Conservation (phyloP, 2,329 filamentous ascomycete genomes). For the Diplodia corticola region DNA sequence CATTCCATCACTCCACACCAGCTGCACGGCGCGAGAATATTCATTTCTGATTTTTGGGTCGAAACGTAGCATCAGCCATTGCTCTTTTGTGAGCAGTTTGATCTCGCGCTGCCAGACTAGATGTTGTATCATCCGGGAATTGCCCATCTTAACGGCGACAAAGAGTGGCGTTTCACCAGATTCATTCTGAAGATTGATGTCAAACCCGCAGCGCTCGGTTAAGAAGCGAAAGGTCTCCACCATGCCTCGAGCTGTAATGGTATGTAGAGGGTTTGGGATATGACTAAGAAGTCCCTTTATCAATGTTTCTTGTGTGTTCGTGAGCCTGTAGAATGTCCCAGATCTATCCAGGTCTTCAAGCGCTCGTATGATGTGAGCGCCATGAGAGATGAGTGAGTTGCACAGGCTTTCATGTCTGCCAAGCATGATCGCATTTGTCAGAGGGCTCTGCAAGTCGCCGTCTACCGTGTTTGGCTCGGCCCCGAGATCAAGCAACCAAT, state of each 20-base stretch:
- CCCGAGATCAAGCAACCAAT: not conserved
- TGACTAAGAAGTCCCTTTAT: not conserved
- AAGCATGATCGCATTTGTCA: not conserved
- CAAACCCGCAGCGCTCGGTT: not conserved
- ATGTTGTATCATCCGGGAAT: not conserved
- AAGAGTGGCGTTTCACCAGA: not conserved
- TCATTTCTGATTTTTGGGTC: not conserved
- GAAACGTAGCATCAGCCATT: not conserved
- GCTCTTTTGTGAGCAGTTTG: not conserved
- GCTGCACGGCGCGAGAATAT: too few relatives aligned
- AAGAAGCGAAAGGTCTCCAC: not conserved
- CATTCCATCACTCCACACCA: too few relatives aligned
- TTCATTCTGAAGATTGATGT: not conserved
- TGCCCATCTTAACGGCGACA: not conserved
- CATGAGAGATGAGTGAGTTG: not conserved
- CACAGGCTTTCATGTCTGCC: not conserved
- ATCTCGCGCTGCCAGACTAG: not conserved
- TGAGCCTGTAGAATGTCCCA: too few relatives aligned
- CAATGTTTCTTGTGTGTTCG: not conserved
- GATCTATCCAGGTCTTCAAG: not conserved
- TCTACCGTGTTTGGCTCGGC: not conserved
- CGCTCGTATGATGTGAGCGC: accelerated
- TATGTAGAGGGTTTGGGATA: not conserved
- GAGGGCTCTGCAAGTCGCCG: not conserved
- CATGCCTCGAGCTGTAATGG: too few relatives aligned